Evolutionary conservation across 2,329 filamentous ascomycete genomes (phyloP), one percentile per base, ranked within the genome.

Genomic region (Zasmidium angulare): DNA sequence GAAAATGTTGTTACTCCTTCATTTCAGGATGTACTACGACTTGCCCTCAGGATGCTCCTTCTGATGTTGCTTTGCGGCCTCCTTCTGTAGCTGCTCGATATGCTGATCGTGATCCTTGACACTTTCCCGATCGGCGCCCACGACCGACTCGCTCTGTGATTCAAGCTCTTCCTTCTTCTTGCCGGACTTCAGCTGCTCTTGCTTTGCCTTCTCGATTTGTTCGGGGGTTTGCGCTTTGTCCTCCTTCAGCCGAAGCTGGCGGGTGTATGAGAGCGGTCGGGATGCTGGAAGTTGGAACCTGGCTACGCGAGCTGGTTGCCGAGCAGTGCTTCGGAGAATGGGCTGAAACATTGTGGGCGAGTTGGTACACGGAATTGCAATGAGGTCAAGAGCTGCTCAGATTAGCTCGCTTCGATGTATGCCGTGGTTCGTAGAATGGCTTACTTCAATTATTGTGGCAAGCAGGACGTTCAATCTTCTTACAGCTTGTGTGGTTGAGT

Each of bases 11-110:
- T n/a, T n/a, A n/a, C n/a, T n/a, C n/a, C n/a, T n/a, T n/a, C n/a
- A n/a, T n/a, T n/a, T n/a, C n/a, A n/a, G n/a, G n/a, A n/a, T n/a
- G n/a, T n/a, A n/a, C 26, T 29, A 59, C 19, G 56, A 60, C 63
- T 70, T 69, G 14, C 68, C 65, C 23, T 68, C 49, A 10, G 67
- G 64, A 60, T 72, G 68, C 23, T 72, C 76, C 63, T 76, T 71
- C 68, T 80, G 71, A 3, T 72, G 71, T 70, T 78, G 72, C 61
- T 74, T 65, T 60, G 72, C 73, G 2, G 74, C 77, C 69, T 79
- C 67, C 67, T 79, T 70, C 66, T 81, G 78, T 63, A 81, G 58
- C 19, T 79, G 71, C 64, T 74, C 69, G 59, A 80, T 79, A 59
- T 79, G 77, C 49, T 71, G 61, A 12, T 71, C 72, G 56, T 79